Evolutionary conservation across 176 grass and related monocot genomes (phyloP).

Genomic region (Aegilops tauschii): DNA sequence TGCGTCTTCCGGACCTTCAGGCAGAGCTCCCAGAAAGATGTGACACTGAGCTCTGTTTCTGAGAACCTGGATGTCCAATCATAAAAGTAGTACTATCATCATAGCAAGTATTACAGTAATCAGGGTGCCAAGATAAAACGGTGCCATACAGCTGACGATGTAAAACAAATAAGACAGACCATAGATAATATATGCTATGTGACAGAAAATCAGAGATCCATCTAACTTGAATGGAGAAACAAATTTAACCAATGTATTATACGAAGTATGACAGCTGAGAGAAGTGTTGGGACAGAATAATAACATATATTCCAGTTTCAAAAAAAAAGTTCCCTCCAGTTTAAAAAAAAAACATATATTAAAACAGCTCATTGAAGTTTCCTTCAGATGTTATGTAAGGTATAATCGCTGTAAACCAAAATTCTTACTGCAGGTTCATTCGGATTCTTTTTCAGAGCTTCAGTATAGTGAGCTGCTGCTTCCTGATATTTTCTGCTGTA

Average conservation of each 20-base stretch:
- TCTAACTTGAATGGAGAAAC: not conserved
- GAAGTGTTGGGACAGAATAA: not conserved
- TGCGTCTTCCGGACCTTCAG: conserved; percentile 49
- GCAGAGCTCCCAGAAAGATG: conserved; percentile 39
- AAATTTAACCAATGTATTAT: not conserved
- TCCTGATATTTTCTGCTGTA: conserved; percentile 46
- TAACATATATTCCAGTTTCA: too few species aligned
- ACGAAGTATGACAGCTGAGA: not conserved
- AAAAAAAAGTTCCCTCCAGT: too few species aligned
- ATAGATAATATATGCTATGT: not conserved
- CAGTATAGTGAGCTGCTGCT: conserved; percentile 47
- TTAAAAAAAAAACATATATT: too few species aligned
- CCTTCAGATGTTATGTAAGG: not conserved
- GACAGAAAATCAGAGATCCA: not conserved
- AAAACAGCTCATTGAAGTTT: not conserved
- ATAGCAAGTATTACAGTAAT: not conserved
- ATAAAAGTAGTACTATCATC: not conserved
- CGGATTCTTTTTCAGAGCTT: conserved; percentile 38
- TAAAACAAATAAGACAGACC: not conserved
- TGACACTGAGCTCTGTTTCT: conserved; percentile 55
- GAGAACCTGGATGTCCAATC: conserved; percentile 16
- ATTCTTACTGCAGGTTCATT: conserved; percentile 46
- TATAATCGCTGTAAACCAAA: not conserved
- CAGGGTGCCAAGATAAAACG: not conserved
- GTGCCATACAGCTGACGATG: not conserved